Base-by-base conservation (phyloP, 1,284 basidiomycete genomes). In the Schizopora paradoxa region DNA sequence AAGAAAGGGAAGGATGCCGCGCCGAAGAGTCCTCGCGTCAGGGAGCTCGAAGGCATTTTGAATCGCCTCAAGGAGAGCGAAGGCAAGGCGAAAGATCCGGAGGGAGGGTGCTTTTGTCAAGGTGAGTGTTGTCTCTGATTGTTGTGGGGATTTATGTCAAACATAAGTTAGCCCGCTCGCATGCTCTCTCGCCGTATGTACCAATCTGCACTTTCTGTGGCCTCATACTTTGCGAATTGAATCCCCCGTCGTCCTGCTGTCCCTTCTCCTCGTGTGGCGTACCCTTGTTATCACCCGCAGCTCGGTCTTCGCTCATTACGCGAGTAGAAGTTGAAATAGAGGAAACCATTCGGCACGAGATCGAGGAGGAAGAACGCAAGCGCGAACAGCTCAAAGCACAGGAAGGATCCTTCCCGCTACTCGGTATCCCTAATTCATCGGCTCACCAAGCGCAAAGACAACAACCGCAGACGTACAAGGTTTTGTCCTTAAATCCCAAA, bases 101-200 rank as follows among this genome's bases (percentile, higher is more conserved):
- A 71, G 29, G 76, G 76, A 2, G 79, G 79, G 0, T 86, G 82
- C 56, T 86, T 82, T 56, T 86, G 83, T 55, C 76, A 75, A 67
- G 79, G 81, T 79, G 49, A 37, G 60, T 53, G 34, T 29, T 5
- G 28, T 41, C 16, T 25, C 28, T 31, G 10, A 38, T 19, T 8
- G n/a, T 14, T 32, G 14, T 23, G 21, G 38, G 45, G 27, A 21
- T 26, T 11, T 28, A 22, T n/a, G 32, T 26, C 5, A 25, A n/a
- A 18, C 32, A 6, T 6, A 27, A 34, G 40, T n/a, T 55, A 86
- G 83, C 82, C 1, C 66, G 77, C 42, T 61, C 64, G 31, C 82
- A 86, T 49, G 46, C 60, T 0, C 61, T 84, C 19, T 85, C 83
- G 1, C 45, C 61, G 11, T 74, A 81, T 57, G 70, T 67, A 0